Base-by-base conservation (phyloP, 345 rosid genomes). In the Euphorbia pulcherrima region DNA sequence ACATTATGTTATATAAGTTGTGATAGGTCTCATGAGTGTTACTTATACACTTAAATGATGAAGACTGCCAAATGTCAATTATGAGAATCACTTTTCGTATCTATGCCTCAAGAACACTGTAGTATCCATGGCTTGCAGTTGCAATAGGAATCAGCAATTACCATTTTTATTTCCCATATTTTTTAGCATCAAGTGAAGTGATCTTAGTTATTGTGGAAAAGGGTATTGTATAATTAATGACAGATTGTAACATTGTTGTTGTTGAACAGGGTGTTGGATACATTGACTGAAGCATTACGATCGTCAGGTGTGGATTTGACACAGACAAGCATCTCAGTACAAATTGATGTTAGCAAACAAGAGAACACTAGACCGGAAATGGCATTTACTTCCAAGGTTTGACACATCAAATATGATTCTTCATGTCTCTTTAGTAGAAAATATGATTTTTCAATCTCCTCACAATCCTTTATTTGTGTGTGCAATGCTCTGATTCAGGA, bases 251-350 rank as follows among this genome's bases (percentile, higher is more conserved):
- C 27, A 18, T 21, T 73, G 60, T 39, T 73, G 60, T 39, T 73
- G 62, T 75, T 68, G 35, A 64, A 60, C 87, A 88, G 97, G 87
- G 60, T 91, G 67, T 74, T 80, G 72, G 69, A 78, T 57, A 74
- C 71, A 51, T 69, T 91, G 78, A 86, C 84, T 48, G 81, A 81
- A 75, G 84, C 82, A 28, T 79, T 91, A 70, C 86, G 65, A 60
- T 84, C 88, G 33, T 84, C 89, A 3, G 91, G 92, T 52, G 90
- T 91, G 77, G 85, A 91, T 67, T 54, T 88, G 74, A 78, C 90
- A 29, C 87, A 79, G 72, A 75, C 95, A 44, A 78, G 56, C 74
- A 79, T 90, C 72, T 79, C 87, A 17, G 95, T 90, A 72, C 80
- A 86, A 70, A 75, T 90, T 74, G 86, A 81, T 76, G 86, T 88